Conservation (phyloP, 164 flowering plant genomes). For the Buxus sempervirens region DNA sequence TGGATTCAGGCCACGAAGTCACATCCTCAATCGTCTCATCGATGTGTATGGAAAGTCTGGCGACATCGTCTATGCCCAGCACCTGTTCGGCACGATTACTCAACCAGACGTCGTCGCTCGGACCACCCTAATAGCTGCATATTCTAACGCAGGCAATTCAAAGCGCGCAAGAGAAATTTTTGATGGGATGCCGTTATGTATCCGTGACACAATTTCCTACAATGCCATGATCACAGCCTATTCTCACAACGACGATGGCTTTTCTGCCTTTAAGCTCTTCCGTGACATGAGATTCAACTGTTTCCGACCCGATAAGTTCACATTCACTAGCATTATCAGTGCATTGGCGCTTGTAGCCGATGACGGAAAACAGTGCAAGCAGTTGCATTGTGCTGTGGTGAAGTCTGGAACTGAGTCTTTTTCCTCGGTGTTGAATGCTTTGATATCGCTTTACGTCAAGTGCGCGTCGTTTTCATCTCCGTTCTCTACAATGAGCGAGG, state of each 20-base stretch:
- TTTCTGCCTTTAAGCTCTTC: slow-evolving; percentile 44
- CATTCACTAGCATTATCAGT: slow-evolving; percentile 48
- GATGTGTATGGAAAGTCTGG: slow-evolving; percentile 50
- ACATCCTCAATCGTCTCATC: slow-evolving; percentile 62
- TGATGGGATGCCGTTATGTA: slow-evolving; percentile 33
- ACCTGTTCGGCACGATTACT: slow-evolving; percentile 58
- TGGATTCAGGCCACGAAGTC: slow-evolving; percentile 54
- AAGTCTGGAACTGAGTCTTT: slow-evolving; percentile 47
- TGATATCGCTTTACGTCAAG: slow-evolving; percentile 58
- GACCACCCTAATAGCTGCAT: slow-evolving; percentile 62
- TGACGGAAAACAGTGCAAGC: slow-evolving; percentile 40
- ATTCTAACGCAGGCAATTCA: slow-evolving; percentile 34
- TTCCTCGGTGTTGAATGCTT: slow-evolving; percentile 60
- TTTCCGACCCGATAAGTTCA: slow-evolving; percentile 48
- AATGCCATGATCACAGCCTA: slow-evolving; percentile 72
- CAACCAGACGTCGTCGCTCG: slow-evolving; percentile 58
- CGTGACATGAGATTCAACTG: slow-evolving; percentile 37
- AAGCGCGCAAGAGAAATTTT: slow-evolving; percentile 43
- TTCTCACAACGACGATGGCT: slow-evolving; percentile 52
- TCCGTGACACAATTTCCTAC: slow-evolving; percentile 55
- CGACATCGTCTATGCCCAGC: slow-evolving; percentile 38
- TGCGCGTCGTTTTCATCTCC: slow-evolving; percentile 35
- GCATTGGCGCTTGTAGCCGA: slow-evolving; percentile 42
- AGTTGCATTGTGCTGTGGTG: slow-evolving; percentile 49
- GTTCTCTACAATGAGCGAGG: slow-evolving; percentile 28